These are phyloP conservation scores for Puccinia coronata DNA, from an alignment of 1,284 basidiomycete species.

Conservation along the genomic window DNA sequence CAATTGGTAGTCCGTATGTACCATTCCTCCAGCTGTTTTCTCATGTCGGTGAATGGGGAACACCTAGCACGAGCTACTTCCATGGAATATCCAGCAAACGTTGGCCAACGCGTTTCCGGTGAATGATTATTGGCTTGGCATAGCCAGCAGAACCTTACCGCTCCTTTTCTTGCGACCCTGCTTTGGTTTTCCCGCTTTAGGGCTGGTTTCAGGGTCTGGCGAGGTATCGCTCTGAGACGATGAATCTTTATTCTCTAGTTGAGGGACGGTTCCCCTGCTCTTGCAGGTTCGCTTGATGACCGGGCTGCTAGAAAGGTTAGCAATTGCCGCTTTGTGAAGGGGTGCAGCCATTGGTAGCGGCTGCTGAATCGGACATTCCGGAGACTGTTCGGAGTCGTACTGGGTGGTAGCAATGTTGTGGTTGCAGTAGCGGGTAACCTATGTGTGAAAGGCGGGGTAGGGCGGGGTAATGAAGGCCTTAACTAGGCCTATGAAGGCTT, in stretches of 20 bases:
- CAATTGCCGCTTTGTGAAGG: background rate
- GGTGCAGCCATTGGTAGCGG: background rate
- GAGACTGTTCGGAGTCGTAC: background rate
- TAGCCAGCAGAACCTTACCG: slow-evolving; percentile 35
- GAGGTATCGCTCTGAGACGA: background rate
- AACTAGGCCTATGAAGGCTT: too few species aligned
- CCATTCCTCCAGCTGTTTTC: slow-evolving; percentile 38
- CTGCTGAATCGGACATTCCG: background rate
- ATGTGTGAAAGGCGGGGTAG: slow-evolving; percentile 1
- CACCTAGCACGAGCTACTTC: slow-evolving; percentile 25
- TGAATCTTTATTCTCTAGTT: background rate
- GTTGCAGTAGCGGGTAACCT: slow-evolving; percentile 7
- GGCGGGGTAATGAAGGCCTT: too few species aligned
- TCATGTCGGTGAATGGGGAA: slow-evolving; percentile 45
- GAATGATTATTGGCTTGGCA: slow-evolving; percentile 36
- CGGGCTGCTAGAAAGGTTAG: background rate
- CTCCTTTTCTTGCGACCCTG: slow-evolving; percentile 42
- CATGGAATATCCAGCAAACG: slow-evolving; percentile 44
- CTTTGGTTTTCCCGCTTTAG: slow-evolving; percentile 28
- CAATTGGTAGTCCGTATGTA: slow-evolving; percentile 42
- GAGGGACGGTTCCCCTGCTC: background rate
- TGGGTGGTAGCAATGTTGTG: background rate
- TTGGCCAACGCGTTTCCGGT: slow-evolving; percentile 39
- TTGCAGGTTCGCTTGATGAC: slow-evolving; percentile 1
- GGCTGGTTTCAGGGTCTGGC: background rate